Base-by-base conservation (phyloP, 371 early-diverging fungal genomes). In the Lichtheimia corymbifera region DNA sequence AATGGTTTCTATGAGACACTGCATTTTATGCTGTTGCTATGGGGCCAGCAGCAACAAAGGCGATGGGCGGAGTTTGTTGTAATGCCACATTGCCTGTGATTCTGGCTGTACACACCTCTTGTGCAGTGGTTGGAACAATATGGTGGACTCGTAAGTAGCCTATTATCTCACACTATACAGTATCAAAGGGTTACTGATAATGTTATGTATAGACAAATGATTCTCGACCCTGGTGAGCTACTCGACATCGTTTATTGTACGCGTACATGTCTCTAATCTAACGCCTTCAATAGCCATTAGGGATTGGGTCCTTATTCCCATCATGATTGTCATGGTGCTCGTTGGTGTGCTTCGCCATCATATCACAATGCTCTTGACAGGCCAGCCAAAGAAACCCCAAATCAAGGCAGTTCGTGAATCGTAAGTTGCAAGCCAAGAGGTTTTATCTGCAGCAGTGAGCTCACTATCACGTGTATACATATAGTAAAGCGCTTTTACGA, bases 301-400 rank as follows among this genome's bases (percentile, higher is more conserved):
- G 55, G 86, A 93, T 75, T 94, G 96, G 98, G 97, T 98, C 12
- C 78, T 98, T 60, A 83, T 98, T 51, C 97, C 98, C 43, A 97
- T 98, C 73, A 92, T 96, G 87, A 63, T 95, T 28, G 95, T 96
- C 65, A 98, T 98, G 98, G 87, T 98, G 15, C 82, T 98, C 57
- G 96, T 97, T 20, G 98, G 98, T 51, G 55, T 70, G 12, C 77
- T 80, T 59, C 82, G 98, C 28, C 95, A 97, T 75, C 89, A 96
- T 63, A 88, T 96, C 53, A 96, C 96, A 14, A 83, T 91, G 65
- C 82, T 97, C 13, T 75, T 97, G 66, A 88, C 86, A 55, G 87
- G 91, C 17, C 67, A 85, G 54, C 92, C 94, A 42, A 93, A 91
- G 73, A 83, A 86, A 63, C 88, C 86, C 51, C 87, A 84, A 57